Evolutionary conservation across 805 yeast genomes (phyloP), one percentile per base, ranked within the genome.

Genomic region (Vanderwaltozyma verrucispora): DNA sequence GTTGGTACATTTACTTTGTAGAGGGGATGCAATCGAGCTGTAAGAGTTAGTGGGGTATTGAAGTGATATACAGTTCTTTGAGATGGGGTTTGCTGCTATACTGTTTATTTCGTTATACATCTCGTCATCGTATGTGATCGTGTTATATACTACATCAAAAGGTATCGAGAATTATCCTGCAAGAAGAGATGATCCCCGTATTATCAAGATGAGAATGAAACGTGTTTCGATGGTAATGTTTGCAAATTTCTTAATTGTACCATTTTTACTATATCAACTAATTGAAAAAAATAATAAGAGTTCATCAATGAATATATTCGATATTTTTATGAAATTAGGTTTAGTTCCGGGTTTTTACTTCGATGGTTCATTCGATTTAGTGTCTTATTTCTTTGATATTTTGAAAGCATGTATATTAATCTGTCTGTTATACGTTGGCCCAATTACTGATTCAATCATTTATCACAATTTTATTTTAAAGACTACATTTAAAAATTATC

Each of bases 121-220:
- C 2, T 50, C 62, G 0, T 31, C 30, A 12, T 54, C 60, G 4
- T 57, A 57, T 39, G 59, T 56, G 4, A 40, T 41, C 4, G 53
- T 49, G 9, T 27, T 57, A 13, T 52, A 57, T 30, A 19, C 48
- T 2, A 38, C 56, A 3, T 38, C 50, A 1, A 44, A 39, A 5
- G 45, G 39, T 17, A 39, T 45, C 11, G 43, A 43, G 4, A 43
- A 51, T 18, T 51, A 43, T 36, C 48, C 44, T 30, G 43, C 44
- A 11, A 51, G 52, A 11, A 42, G 62, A 37, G 60, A 57, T 44
- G 57, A 57, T 36, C 61, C 60, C 5, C 31, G 44, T 32, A 50
- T 43, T 10, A 41, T 47, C 20, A 33, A 14, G 15, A 24, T 15
- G 11, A 26, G 44, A 21, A 46, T 57, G 44, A 36, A 35, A 13